Percentiles rank a stretch among this genome's conserved stretches.
These are phyloP conservation scores for Talaromyces liani DNA, from an alignment of 495 filamentous ascomycete species.

Conservation along the genomic window DNA sequence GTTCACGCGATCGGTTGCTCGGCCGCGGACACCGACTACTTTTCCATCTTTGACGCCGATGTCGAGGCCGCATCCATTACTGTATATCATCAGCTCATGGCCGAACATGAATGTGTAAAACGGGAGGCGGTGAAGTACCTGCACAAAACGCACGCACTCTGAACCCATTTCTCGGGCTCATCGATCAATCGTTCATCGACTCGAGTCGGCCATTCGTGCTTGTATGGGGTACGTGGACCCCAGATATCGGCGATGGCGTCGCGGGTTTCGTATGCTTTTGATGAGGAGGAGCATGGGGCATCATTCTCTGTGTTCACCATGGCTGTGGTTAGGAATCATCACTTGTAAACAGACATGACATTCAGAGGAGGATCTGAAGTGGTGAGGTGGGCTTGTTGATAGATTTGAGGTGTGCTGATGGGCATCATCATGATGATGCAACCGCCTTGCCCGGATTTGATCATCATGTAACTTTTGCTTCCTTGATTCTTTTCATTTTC, in stretches of 20 bases:
- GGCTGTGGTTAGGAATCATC: not conserved
- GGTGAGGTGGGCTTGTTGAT: not conserved
- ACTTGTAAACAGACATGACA: not conserved
- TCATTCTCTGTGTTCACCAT: not conserved
- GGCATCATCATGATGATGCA: not conserved
- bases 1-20: not conserved
- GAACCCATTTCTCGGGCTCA: conserved; percentile 8
- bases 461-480: not conserved
- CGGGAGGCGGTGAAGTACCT: not conserved
- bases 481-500: not conserved
- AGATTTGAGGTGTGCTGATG: not conserved
- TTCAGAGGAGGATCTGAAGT: not conserved
- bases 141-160: conserved; percentile 9
- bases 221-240: conserved; percentile 3
- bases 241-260: conserved; percentile 3
- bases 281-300: not conserved
- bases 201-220: conserved; percentile 6
- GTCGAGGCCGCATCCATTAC: not conserved
- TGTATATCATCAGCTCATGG: not conserved
- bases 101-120: too few relatives aligned
- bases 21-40: conserved; percentile 1
- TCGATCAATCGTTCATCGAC: not conserved
- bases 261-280: conserved; percentile 3
- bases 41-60: conserved; percentile 1
- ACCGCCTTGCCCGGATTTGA: not conserved